A percentile compares a stretch with the other conserved stretches of the same genome.
Conservation (phyloP, 192 early-diverging fungal genomes). For the Mortierella antarctica region DNA sequence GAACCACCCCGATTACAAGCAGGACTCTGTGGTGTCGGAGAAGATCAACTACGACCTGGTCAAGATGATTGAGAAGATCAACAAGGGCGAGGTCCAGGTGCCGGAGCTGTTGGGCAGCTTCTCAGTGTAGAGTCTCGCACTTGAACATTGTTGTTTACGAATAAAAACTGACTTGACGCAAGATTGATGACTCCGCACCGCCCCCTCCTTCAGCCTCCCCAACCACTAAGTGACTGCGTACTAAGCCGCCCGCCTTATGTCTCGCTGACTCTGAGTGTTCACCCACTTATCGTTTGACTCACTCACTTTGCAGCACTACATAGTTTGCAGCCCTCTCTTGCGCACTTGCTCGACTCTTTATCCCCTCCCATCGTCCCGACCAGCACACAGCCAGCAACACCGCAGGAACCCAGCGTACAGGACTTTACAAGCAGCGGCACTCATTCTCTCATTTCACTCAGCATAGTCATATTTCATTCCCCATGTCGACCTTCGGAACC, state of each 20-base stretch:
- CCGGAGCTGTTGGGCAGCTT: slow-evolving; percentile 63
- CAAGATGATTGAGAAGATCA: slow-evolving; percentile 66
- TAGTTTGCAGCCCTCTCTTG: not conserved
- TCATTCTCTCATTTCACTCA: too few relatives aligned
- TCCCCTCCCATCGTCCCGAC: not conserved
- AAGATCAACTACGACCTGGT: slow-evolving; percentile 91
- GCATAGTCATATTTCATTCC: not conserved
- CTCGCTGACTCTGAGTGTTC: not conserved
- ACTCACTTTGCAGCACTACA: not conserved
- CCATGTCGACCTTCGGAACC: slow-evolving; percentile 88
- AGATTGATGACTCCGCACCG: too few relatives aligned
- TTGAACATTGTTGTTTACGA: too few relatives aligned
- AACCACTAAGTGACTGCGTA: too few relatives aligned
- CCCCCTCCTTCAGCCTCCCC: too few relatives aligned
- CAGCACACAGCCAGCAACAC: not conserved
- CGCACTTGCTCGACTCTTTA: not conserved
- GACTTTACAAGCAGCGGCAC: too few relatives aligned
- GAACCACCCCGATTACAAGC: slow-evolving; percentile 86
- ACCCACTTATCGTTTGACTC: not conserved
- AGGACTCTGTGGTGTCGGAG: slow-evolving; percentile 88
- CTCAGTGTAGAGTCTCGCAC: slow-evolving; percentile 20
- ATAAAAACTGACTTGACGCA: too few relatives aligned
- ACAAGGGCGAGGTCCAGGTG: slow-evolving; percentile 59
- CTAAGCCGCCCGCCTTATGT: not conserved
- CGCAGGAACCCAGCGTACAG: not conserved